phyloP scores from a whole-genome alignment of 164 flowering plant species.

The Vitis cinerea region DNA sequence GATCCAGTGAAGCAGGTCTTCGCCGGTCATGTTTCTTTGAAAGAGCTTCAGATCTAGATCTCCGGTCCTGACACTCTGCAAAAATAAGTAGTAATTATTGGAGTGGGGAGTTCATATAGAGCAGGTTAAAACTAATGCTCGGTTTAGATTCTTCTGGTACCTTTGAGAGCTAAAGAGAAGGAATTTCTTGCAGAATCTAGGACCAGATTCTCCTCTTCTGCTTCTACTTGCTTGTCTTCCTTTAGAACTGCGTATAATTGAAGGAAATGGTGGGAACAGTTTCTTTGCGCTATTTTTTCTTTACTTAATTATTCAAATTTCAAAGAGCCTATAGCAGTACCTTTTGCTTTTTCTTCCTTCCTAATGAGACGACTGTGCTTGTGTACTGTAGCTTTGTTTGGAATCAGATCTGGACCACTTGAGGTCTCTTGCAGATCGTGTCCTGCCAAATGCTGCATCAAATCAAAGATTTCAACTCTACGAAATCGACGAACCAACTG shows the following conservation, averaged over 20 bases:
- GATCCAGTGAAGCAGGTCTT: constrained; percentile 74
- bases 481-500: too few relatives aligned
- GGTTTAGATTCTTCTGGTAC: constrained; percentile 25
- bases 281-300: background rate
- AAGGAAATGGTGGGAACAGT: constrained; percentile 2
- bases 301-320: background rate
- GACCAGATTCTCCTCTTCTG: constrained; percentile 35
- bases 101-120: background rate
- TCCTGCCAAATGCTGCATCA: constrained; percentile 59
- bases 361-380: constrained; percentile 24
- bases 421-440: constrained; percentile 38
- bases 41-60: constrained; percentile 54
- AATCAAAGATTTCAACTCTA: constrained; percentile 24
- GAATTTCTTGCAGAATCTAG: constrained; percentile 63
- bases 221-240: constrained; percentile 32
- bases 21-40: constrained; percentile 43
- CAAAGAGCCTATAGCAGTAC: constrained; percentile 24
- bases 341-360: constrained; percentile 40
- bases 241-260: constrained; percentile 28
- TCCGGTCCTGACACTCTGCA: constrained; percentile 70
- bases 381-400: constrained; percentile 22
- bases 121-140: background rate
- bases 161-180: constrained; percentile 76
- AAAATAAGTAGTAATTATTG: background rate
- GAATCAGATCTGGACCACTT: constrained; percentile 58